A percentile compares a stretch with the other conserved stretches of the same genome.
Evolutionary conservation across 768 basidiomycete genomes (phyloP).

Genomic region (Suillus sp.): DNA sequence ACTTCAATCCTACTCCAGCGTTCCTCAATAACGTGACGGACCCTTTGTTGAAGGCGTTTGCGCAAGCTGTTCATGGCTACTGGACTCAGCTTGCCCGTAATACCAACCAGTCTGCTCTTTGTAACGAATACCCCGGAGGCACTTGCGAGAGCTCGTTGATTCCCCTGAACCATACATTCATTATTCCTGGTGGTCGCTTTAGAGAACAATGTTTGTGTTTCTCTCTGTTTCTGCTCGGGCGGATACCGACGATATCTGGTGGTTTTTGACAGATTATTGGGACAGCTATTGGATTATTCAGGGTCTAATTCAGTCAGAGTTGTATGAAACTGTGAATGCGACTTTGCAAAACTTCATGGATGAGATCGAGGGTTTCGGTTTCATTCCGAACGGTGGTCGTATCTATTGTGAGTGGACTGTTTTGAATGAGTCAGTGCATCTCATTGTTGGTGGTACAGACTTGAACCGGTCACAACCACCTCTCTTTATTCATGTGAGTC

Average conservation of each 20-base stretch:
- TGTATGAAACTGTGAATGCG: constrained; percentile 70
- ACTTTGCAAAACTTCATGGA: constrained; percentile 96
- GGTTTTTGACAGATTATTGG: constrained; percentile 48
- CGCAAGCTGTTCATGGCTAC: constrained; percentile 79
- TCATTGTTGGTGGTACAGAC: constrained; percentile 43
- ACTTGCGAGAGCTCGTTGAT: constrained; percentile 84
- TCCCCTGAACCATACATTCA: constrained; percentile 89
- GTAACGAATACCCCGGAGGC: constrained; percentile 46
- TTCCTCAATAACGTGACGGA: constrained; percentile 75
- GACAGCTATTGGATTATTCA: constrained; percentile 87
- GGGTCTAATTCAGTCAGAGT: constrained; percentile 80
- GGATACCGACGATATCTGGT: constrained; percentile 6
- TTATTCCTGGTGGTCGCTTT: constrained; percentile 87
- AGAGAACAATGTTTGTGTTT: constrained; percentile 73
- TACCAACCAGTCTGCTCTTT: constrained; percentile 73
- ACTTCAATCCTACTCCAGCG: constrained; percentile 62
- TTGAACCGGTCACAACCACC: constrained; percentile 93
- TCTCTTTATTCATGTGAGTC: constrained; percentile 73
- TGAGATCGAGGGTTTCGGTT: constrained; percentile 79
- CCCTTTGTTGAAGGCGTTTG: constrained; percentile 68
- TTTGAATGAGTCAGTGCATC: neutral
- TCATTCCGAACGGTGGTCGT: constrained; percentile 93
- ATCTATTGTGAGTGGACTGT: constrained; percentile 66
- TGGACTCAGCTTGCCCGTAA: constrained; percentile 80
- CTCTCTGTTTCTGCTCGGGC: neutral